A percentile compares a stretch with the other conserved stretches of the same genome.
Conservation (phyloP, 495 filamentous ascomycete genomes). For the Aspergillus homomorphus region DNA sequence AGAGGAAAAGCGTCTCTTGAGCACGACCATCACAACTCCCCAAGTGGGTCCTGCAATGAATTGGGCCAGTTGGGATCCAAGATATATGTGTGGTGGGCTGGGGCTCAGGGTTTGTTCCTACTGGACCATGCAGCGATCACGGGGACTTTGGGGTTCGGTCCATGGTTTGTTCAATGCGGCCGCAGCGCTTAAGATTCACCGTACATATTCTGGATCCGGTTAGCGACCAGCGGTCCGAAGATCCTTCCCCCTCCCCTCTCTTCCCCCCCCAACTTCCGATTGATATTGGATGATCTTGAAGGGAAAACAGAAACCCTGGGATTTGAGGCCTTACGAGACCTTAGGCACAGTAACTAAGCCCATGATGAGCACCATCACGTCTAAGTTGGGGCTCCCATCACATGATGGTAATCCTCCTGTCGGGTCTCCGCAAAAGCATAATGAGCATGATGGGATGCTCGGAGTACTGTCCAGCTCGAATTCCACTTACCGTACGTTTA, state of each 20-base stretch:
- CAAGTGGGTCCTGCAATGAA: background rate
- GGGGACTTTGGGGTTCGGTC: conserved; percentile 4
- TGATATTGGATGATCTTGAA: background rate
- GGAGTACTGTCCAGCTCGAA: background rate
- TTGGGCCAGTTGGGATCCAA: background rate
- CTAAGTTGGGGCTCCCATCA: background rate
- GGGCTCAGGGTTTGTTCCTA: conserved; percentile 2
- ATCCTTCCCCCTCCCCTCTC: background rate
- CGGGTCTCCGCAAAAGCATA: background rate
- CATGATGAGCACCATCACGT: background rate
- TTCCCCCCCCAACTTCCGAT: conserved; percentile 3
- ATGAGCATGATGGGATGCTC: background rate
- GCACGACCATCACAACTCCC: background rate
- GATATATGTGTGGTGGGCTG: background rate
- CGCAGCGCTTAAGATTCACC: conserved; percentile 1
- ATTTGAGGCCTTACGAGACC: background rate
- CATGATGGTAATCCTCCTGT: background rate
- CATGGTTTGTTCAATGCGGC: background rate
- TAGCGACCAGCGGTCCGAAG: conserved; percentile 17
- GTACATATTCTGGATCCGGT: conserved; percentile 22
- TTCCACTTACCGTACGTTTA: background rate
- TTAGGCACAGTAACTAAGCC: background rate
- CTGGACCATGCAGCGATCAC: conserved; percentile 10
- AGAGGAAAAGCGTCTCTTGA: background rate
- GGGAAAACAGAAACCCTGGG: background rate